A percentile compares a stretch with the other conserved stretches of the same genome.
Evolutionary conservation across 345 rosid species (phyloP).

Genomic region (Moricandia moricandioides): DNA sequence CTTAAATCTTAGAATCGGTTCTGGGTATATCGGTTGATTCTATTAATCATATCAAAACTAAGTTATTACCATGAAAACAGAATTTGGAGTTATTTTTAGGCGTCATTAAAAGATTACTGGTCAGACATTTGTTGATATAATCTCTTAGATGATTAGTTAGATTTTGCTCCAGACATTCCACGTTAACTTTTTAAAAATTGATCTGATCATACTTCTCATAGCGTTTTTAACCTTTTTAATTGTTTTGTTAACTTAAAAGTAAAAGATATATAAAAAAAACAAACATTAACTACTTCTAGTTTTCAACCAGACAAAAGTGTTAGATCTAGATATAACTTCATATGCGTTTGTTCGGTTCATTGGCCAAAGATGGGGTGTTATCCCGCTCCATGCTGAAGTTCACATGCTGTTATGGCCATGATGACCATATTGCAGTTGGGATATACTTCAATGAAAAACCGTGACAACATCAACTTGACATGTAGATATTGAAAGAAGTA

Average conservation of each 20-base stretch:
- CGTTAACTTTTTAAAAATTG: neutral
- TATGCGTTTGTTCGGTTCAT: neutral
- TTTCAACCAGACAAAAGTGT: neutral
- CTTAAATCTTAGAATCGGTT: too few relatives aligned
- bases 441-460: neutral
- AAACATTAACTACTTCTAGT: neutral
- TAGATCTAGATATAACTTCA: neutral
- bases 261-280: neutral
- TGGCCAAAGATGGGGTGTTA: neutral
- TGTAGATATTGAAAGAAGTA: conserved; percentile 10
- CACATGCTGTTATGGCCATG: neutral
- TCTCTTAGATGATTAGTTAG: neutral
- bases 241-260: neutral
- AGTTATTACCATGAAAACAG: too few relatives aligned
- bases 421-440: neutral
- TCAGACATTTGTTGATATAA: too few relatives aligned
- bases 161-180: neutral
- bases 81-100: neutral
- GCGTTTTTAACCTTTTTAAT: neutral
- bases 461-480: conserved; percentile 7
- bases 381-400: neutral
- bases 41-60: too few relatives aligned
- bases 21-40: too few relatives aligned
- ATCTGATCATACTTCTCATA: neutral
- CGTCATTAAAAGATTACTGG: neutral